These are phyloP conservation scores for Penicillium sclerotigenum DNA, from an alignment of 2,329 filamentous ascomycete genomes.

Conservation along the genomic window DNA sequence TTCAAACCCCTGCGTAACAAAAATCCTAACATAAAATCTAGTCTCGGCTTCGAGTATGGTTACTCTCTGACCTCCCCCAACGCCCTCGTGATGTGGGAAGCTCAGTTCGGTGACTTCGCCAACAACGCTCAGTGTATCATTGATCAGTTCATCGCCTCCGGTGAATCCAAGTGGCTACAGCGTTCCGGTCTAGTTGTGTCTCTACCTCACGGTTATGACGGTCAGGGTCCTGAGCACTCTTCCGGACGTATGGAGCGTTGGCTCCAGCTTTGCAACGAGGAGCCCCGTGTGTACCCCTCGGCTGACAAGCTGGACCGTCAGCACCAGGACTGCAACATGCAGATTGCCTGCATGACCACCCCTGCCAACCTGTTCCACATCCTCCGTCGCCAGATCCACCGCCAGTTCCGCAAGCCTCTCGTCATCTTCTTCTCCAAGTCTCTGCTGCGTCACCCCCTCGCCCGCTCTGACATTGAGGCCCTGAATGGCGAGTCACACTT, in stretches of 20 bases:
- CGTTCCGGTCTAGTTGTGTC: slow-evolving; percentile 95
- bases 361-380: slow-evolving; percentile 96
- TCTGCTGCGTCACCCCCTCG: slow-evolving; percentile 87
- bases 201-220: slow-evolving; percentile 95
- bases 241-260: slow-evolving; percentile 97
- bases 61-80: slow-evolving; percentile 97
- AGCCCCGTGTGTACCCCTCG: slow-evolving; percentile 86
- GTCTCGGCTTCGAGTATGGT: slow-evolving; percentile 95
- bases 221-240: slow-evolving; percentile 96
- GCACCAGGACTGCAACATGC: slow-evolving; percentile 99
- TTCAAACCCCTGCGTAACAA: background rate
- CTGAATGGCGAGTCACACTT: slow-evolving; percentile 91
- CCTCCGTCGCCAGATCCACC: slow-evolving; percentile 94
- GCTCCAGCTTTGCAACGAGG: slow-evolving; percentile 95
- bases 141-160: slow-evolving; percentile 96
- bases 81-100: slow-evolving; percentile 98
- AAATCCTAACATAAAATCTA: slow-evolving; percentile 58
- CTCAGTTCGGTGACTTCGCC: slow-evolving; percentile 98
- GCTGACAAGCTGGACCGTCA: slow-evolving; percentile 89
- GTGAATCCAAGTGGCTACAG: slow-evolving; percentile 98
- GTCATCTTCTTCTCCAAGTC: slow-evolving; percentile 99
- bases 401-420: slow-evolving; percentile 97
- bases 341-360: slow-evolving; percentile 95
- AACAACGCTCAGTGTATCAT: slow-evolving; percentile 99
- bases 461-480: slow-evolving; percentile 84